Base-by-base conservation (phyloP, 306 rosid genomes). In the Leucaena leucocephala region DNA sequence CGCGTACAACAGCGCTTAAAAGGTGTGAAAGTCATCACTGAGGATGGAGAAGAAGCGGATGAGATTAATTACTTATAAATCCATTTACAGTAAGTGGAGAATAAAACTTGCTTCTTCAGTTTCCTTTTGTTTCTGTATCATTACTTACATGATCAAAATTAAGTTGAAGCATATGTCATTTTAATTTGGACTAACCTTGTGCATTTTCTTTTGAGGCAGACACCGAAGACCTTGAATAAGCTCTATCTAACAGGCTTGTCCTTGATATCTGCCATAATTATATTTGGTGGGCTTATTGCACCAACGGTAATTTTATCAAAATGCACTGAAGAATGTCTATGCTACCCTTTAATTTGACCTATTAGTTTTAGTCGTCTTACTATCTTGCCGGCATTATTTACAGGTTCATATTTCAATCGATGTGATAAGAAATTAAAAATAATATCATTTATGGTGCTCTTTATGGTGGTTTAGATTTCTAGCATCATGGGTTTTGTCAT, bases 281-380 rank as follows among this genome's bases (percentile, higher is more conserved):
- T 90, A 49, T 95, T 95, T 72, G 98, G 98, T 38, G 98, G 97
- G 75, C 85, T 95, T 68, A 86, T 95, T 80, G 98, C 98, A 68
- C 98, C 98, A 3, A 88, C 91, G 62, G 98, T 95, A 91, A 90
- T 88, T 80, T 76, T 68, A 27, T 71, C 27, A 67, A 58, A 72
- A 14, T 49, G 64, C 39, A 61, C 33, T 16, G 72, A 45, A 48
- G 33, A 52, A 44, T 70, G n/a, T 44, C 58, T 39, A 21, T 75
- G 21, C 44, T 36, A 58, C 76, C 22, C 45, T 79, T 22, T 58
- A 52, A 10, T 55, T 74, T 68, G 22, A 17, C 80, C 57, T 42
- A 11, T 77, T 42, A 65, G 52, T 70, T 74, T 62, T 50, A 34
- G 81, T 45, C 16, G 22, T 62, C 35, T 42, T 71, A 33, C 15